A percentile compares a stretch with the other conserved stretches of the same genome.
These are phyloP conservation scores for Pyrenula massariospora DNA, from an alignment of 495 filamentous ascomycete genomes.

Conservation along the genomic window DNA sequence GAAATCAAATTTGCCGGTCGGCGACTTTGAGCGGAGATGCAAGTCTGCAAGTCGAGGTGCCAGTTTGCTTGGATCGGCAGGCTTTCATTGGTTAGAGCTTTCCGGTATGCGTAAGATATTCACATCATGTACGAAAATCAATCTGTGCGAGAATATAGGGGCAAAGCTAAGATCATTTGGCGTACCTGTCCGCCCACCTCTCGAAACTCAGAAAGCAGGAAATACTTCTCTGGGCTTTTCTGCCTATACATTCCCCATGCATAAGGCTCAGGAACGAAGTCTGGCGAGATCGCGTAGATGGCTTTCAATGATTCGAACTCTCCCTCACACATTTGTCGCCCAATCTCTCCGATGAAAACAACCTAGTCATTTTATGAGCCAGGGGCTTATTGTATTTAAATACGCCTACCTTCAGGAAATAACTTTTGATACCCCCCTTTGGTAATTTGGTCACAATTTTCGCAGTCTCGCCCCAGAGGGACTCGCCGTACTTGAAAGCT, in stretches of 20 bases:
- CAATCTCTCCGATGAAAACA: background rate
- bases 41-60: conserved; percentile 23
- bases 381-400: too few species aligned
- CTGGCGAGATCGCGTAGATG: conserved; percentile 24
- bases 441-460: background rate
- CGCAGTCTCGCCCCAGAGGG: background rate
- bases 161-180: too few species aligned
- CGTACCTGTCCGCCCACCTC: conserved; percentile 24
- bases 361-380: background rate
- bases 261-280: conserved; percentile 31
- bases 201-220: conserved; percentile 31
- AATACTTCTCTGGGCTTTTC: conserved; percentile 22
- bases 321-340: conserved; percentile 20
- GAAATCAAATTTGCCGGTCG: conserved; percentile 41
- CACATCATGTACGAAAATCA: too few species aligned
- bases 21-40: conserved; percentile 24
- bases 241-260: conserved; percentile 27
- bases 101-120: too few species aligned
- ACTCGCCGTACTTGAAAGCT: background rate
- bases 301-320: conserved; percentile 35
- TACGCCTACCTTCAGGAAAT: background rate
- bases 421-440: background rate
- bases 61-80: conserved; percentile 31
- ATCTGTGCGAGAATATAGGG: too few species aligned
- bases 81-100: too few species aligned